Evolutionary conservation across 2,329 filamentous ascomycete species (phyloP), one percentile per base, ranked within the genome.

Genomic region (Epichloe hybrida): DNA sequence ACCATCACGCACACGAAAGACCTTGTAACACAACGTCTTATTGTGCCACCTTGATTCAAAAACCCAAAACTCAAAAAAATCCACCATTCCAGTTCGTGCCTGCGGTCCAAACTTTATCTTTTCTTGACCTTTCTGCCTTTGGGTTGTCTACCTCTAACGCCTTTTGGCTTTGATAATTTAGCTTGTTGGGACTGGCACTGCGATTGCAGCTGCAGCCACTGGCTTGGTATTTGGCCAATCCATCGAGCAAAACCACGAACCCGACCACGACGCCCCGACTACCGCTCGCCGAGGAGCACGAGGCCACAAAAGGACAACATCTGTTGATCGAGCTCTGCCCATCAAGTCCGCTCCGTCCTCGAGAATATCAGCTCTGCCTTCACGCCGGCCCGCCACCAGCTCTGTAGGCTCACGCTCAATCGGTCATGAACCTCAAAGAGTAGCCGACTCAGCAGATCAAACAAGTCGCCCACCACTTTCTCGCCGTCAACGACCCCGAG

Each of bases 151-250:
- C 46, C 54, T 57, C 54, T 54, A 55, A 57, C 54, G 49, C 46
- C 53, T 46, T 52, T 57, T 61, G 50, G 8, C 56, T 54, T 53
- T 47, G 49, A 54, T 54, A 53, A 53, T 54, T 46, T 60, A 81
- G 78, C 76, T 81, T 59, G 74, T 80, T 66, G 78, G 77, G 65
- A 75, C 77, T 58, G 76, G 78, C 64, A 77, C 77, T 66, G 77
- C 76, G 57, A 74, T 80, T 63, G 78, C 77, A 66, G 76, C 77
- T 61, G 77, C 77, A 58, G 72, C 76, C 64, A 73, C 71, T 58
- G 77, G 78, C 58, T 67, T 81, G 55, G 75, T 76, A 57, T 80
- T 81, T 64, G 77, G 75, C 57, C 75, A 80, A 63, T 67, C 73
- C 43, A 61, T 66, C 57, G 73, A 77, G 57, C 59, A 67, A 54